phyloP scores from a whole-genome alignment of 495 filamentous ascomycete genomes.

The Talaromyces wortmannii region DNA sequence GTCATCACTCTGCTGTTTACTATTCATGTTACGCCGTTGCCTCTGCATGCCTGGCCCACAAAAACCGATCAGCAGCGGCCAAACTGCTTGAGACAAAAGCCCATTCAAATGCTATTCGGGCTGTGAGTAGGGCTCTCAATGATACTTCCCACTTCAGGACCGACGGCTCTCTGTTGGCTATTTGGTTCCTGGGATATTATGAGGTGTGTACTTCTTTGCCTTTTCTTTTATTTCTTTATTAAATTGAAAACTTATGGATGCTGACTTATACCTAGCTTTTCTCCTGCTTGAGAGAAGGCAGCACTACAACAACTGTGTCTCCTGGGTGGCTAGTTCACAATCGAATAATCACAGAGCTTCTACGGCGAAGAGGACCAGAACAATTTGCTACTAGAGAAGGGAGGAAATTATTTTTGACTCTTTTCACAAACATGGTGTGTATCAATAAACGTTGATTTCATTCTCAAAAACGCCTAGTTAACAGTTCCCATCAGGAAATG shows the following conservation, averaged over 20 bases:
- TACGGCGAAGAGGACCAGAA: not conserved
- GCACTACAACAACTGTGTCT: not conserved
- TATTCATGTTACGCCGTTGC: not conserved
- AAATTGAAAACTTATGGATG: not conserved
- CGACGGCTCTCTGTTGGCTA: not conserved
- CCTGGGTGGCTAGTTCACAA: not conserved
- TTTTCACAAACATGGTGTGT: not conserved
- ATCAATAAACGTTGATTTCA: not conserved
- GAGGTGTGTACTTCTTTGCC: not conserved
- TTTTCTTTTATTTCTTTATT: not conserved
- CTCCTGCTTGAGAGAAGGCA: not conserved
- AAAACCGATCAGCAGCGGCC: not conserved
- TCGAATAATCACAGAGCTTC: not conserved
- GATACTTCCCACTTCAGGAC: not conserved
- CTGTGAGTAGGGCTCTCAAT: not conserved
- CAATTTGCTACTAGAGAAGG: not conserved
- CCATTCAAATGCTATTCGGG: not conserved
- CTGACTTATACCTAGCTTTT: not conserved
- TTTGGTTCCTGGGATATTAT: not conserved
- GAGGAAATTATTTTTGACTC: not conserved
- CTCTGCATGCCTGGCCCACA: not conserved
- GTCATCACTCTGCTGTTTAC: not conserved
- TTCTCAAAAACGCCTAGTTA: not conserved
- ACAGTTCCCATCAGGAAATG: not conserved
- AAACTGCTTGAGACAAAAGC: not conserved